Percentiles rank a stretch among this genome's conserved stretches.
These are phyloP conservation scores for Clathrospora elynae DNA, from an alignment of 2,329 filamentous ascomycete species.

Conservation along the genomic window DNA sequence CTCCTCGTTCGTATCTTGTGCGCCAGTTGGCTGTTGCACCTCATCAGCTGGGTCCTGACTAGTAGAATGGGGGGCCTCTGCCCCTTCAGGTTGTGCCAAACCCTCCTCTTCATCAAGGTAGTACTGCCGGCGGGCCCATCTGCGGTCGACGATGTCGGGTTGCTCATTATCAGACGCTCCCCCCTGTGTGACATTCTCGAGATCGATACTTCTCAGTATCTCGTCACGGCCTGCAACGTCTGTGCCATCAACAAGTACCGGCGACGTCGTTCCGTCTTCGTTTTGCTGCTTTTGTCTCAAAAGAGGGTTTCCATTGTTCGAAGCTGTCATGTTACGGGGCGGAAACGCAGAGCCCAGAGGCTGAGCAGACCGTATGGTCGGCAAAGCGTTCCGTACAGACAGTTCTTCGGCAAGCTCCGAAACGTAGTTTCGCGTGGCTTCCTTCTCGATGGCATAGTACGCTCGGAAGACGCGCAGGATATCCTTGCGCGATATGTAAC, in stretches of 20 bases:
- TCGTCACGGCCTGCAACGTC: slow-evolving; percentile 30
- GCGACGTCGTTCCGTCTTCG: slow-evolving; percentile 36
- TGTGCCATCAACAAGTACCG: slow-evolving; percentile 31
- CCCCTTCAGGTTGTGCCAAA: slow-evolving; percentile 44
- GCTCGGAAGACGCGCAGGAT: slow-evolving; percentile 90
- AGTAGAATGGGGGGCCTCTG: slow-evolving; percentile 13
- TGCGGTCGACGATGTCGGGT: slow-evolving; percentile 59
- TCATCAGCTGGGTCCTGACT: slow-evolving; percentile 16
- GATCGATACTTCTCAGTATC: slow-evolving; percentile 20
- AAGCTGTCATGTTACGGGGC: slow-evolving; percentile 43
- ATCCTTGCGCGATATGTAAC: slow-evolving; percentile 82
- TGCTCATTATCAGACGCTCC: slow-evolving; percentile 12
- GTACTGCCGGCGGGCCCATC: slow-evolving; percentile 76
- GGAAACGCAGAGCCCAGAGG: slow-evolving; percentile 54
- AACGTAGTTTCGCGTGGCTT: slow-evolving; percentile 82
- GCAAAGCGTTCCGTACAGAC: slow-evolving; percentile 59
- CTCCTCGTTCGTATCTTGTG: slow-evolving; percentile 24
- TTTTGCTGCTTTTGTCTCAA: slow-evolving; percentile 42
- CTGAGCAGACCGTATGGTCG: slow-evolving; percentile 52
- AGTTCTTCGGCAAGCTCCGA: slow-evolving; percentile 78
- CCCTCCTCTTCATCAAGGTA: slow-evolving; percentile 88
- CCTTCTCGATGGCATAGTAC: slow-evolving; percentile 88
- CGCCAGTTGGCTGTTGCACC: slow-evolving; percentile 13
- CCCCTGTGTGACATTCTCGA: slow-evolving; percentile 10
- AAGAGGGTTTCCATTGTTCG: slow-evolving; percentile 15